Percentiles rank a stretch among this genome's conserved stretches.
Conservation (phyloP, 805 yeast species). For the Candida ponderosae region DNA sequence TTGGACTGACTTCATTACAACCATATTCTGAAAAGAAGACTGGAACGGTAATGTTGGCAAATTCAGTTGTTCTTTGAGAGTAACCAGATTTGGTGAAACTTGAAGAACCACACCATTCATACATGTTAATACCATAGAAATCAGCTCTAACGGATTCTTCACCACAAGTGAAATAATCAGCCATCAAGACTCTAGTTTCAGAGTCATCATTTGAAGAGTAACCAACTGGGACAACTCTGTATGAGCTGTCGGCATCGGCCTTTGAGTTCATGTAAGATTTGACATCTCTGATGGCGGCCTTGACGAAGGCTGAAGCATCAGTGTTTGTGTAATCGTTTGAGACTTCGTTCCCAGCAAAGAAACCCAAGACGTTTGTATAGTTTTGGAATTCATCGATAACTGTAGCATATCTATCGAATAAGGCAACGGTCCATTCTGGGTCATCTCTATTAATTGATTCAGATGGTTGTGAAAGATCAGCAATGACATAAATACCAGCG, state of each 20-base stretch:
- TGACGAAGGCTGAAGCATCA: constrained; percentile 72
- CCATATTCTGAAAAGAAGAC: constrained; percentile 80
- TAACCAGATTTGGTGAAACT: constrained; percentile 57
- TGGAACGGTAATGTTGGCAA: constrained; percentile 60
- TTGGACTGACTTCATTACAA: constrained; percentile 63
- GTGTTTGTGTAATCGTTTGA: constrained; percentile 60
- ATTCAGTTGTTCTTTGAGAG: constrained; percentile 53
- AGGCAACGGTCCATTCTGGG: constrained; percentile 58
- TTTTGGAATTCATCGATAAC: constrained; percentile 63
- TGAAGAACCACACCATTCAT: constrained; percentile 79
- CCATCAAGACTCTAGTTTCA: constrained; percentile 55
- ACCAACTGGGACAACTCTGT: constrained; percentile 72
- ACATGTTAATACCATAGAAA: constrained; percentile 84
- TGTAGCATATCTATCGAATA: constrained; percentile 58
- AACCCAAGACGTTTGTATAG: constrained; percentile 70
- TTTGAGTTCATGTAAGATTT: constrained; percentile 48
- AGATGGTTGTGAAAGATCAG: constrained; percentile 68
- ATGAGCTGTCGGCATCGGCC: constrained; percentile 33
- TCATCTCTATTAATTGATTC: constrained; percentile 50
- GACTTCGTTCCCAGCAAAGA: constrained; percentile 85
- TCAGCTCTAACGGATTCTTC: constrained; percentile 56
- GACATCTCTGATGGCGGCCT: constrained; percentile 76
- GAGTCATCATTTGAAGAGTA: constrained; percentile 76
- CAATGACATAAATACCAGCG: constrained; percentile 76
- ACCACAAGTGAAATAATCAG: constrained; percentile 76